Conservation (phyloP, 805 yeast species). For the Candida gorgasii region DNA sequence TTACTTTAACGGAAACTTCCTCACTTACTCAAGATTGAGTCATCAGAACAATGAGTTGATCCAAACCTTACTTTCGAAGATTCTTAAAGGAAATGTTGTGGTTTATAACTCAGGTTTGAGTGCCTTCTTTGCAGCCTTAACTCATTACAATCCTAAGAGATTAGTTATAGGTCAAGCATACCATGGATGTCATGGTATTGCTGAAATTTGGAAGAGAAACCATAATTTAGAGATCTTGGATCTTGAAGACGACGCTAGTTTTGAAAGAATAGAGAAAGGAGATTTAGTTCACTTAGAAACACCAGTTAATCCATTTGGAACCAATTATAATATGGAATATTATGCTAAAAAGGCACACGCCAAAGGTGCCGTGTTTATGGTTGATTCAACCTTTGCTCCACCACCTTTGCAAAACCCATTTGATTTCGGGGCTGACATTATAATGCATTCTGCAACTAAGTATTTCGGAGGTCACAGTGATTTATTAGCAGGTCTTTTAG, state of each 20-base stretch:
- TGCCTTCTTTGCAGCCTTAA: conserved; percentile 76
- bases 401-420: conserved; percentile 86
- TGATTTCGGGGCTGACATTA: conserved; percentile 78
- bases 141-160: conserved; percentile 68
- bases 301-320: conserved; percentile 85
- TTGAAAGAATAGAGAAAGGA: conserved; percentile 54
- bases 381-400: conserved; percentile 93
- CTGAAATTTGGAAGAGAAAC: conserved; percentile 61
- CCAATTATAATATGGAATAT: conserved; percentile 57
- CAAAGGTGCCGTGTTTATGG: conserved; percentile 68
- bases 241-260: conserved; percentile 31
- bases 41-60: conserved; percentile 73
- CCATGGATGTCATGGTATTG: conserved; percentile 80
- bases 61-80: conserved; percentile 61
- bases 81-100: conserved; percentile 66
- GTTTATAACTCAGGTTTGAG: conserved; percentile 77
- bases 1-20: conserved; percentile 11
- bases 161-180: conserved; percentile 79
- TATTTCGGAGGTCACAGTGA: conserved; percentile 97
- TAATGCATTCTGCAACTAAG: conserved; percentile 93
- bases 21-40: conserved; percentile 63
- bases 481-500: conserved; percentile 76
- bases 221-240: conserved; percentile 50
- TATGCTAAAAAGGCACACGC: conserved; percentile 73
- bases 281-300: conserved; percentile 85